Base-by-base conservation (phyloP, 2,329 filamentous ascomycete genomes). In the Verticillium tricorpus region DNA sequence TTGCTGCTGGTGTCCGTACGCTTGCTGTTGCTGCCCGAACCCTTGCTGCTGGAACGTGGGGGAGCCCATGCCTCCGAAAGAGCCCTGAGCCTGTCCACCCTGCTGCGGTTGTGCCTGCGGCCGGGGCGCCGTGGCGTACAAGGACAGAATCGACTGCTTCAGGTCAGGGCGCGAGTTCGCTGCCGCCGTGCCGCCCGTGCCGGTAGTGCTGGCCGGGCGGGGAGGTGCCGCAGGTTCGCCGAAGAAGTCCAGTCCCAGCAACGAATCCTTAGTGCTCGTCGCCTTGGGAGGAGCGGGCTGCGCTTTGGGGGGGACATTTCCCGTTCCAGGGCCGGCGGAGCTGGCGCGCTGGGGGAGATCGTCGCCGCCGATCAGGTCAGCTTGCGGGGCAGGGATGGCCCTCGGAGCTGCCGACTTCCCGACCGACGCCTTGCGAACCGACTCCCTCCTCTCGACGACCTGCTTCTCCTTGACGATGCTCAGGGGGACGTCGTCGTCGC, bases 101-200 rank as follows among this genome's bases (percentile, higher is more conserved):
- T 76, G 80, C 25, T 82, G 77, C 11, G 74, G 77, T 61, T 76
- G 80, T 31, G 86, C 81, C 68, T 91, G 89, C n/a, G 91, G 87
- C 71, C 92, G 90, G 1, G 93, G 90, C 5, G 87, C 86, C 8
- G 92, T 90, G 12, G 93, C 92, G 73, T 99, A 99, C 17, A 99
- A 84, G 8, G 95, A 99, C 57, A 99, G 79, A 64, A 99, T 99
- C 2, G 94, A 98, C 76, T 97, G 94, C 77, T 99, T 99, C 63
- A 99, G 80, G 72, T 99, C 95, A 2, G 94, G 93, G 64, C 95
- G 85, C 56, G 93, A 96, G 68, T 91, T 88, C 14, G 84, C 83
- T 15, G 58, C 45, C 19, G 80, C 80, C 3, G 82, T 73, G 5
- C 83, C 82, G 56, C 85, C 78, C 14, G 88, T 85, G 19, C 89